Evolutionary conservation across 352 stramenopile species (phyloP).

Genomic region (Blastocystis sp.): DNA sequence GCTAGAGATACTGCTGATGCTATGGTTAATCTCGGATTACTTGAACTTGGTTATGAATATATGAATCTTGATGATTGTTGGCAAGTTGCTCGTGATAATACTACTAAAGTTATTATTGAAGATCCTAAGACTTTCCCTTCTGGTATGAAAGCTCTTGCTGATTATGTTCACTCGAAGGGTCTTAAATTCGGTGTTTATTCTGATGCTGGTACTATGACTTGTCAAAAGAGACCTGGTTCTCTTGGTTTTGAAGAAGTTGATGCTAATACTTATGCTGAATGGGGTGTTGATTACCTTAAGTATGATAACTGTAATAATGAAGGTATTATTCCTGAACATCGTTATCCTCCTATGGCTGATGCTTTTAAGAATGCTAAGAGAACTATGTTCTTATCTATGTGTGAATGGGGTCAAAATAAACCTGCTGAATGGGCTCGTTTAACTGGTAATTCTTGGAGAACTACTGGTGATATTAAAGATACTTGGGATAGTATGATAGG

Average conservation of each 20-base stretch:
- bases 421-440: conserved; percentile 31
- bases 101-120: conserved; percentile 27
- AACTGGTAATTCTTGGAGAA: conserved; percentile 49
- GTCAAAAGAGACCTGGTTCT: conserved; percentile 41
- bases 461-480: conserved; percentile 45
- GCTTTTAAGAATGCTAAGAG: conserved; percentile 36
- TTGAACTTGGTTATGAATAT: conserved; percentile 39
- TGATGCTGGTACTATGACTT: conserved; percentile 40
- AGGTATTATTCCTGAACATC: conserved; percentile 14
- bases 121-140: conserved; percentile 43
- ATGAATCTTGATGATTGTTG: conserved; percentile 44
- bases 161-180: conserved; percentile 43
- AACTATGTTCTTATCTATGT: conserved; percentile 42
- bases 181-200: conserved; percentile 42
- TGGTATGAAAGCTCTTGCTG: conserved; percentile 40
- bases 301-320: conserved; percentile 43
- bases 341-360: conserved; percentile 38
- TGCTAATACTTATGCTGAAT: conserved; percentile 44
- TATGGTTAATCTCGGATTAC: conserved; percentile 37
- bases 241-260: conserved; percentile 45
- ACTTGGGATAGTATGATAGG: conserved; percentile 43
- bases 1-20: conserved; percentile 42
- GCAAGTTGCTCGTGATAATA: conserved; percentile 35
- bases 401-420: conserved; percentile 40
- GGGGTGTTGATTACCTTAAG: conserved; percentile 43